Base-by-base conservation (phyloP, 2,329 filamentous ascomycete species). In the Alternaria arbusti region DNA sequence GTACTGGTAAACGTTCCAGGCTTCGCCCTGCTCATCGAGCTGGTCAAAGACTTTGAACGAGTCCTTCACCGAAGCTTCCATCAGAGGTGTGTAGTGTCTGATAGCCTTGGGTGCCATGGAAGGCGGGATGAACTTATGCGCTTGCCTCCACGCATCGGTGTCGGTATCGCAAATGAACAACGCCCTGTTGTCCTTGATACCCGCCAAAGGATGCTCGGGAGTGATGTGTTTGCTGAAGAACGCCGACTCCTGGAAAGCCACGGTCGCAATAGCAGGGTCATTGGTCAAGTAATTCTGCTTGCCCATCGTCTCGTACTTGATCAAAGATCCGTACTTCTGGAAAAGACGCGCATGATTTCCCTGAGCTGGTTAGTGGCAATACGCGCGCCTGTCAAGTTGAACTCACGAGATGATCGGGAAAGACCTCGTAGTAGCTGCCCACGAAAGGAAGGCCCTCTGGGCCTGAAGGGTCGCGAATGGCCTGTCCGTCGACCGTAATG, bases 21-120 rank as follows among this genome's bases (percentile, higher is more conserved):
- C 56, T 36, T 68, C 60, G n/a, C 54, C 64, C 11, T 64, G n/a
- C 26, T 61, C 64, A 26, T 68, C 59, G 5, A 68, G 64, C 59
- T 66, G 20, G 25, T 68, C 66, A n/a, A 68, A 68, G 6, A 68
- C 66, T 25, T 66, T 66, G 61, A 64, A 68, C 1, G 61, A 59
- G 40, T 64, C 64, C 13, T 68, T 60, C 2, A 68, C 61, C 2
- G 51, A 61, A 2, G 55, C 61, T 50, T 64, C 54, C 61, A 68
- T 68, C 0, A 64, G 13, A 5, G 66, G 66, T 7, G 66, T 64
- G 45, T 68, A 68, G 25, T 68, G 66, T 11, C 61, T 55, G 13
- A 68, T 50, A 5, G 66, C 66, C 20, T 64, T 61, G 10, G 63
- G 63, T n/a, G 57, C 56, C 55, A 68, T 52, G 20, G 60, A 59